Percentiles rank a stretch among this genome's conserved stretches.
Conservation (phyloP, 2,329 filamentous ascomycete genomes). For the Cyclaneusma minus region DNA sequence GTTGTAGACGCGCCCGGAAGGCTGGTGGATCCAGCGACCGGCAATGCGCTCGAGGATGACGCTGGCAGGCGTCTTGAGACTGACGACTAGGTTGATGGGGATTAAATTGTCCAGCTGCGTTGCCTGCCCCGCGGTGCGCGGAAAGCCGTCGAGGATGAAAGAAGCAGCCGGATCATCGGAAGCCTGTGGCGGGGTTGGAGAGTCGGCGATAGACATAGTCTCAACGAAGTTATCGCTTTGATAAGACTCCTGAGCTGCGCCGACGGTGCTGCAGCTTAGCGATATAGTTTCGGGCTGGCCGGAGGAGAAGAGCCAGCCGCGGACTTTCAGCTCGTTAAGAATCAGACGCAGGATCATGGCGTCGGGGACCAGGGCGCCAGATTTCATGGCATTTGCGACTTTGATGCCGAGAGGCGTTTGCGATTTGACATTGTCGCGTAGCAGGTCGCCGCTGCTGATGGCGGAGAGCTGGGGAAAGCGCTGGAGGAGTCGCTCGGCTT, state of each 20-base stretch:
- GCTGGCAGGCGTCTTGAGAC: conserved; percentile 67
- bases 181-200: conserved; percentile 25
- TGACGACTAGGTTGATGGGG: conserved; percentile 90
- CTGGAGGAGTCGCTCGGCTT: conserved; percentile 74
- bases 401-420: conserved; percentile 79
- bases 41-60: conserved; percentile 84
- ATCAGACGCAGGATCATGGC: conserved; percentile 85
- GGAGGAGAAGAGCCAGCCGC: conserved; percentile 59
- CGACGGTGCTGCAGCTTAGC: conserved; percentile 10
- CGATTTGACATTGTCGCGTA: conserved; percentile 84
- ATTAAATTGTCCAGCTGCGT: conserved; percentile 61
- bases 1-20: conserved; percentile 89
- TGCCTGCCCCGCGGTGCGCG: conserved; percentile 73
- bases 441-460: conserved; percentile 84
- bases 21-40: conserved; percentile 84
- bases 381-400: conserved; percentile 77
- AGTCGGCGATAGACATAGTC: conserved; percentile 16
- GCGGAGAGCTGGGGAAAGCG: conserved; percentile 80
- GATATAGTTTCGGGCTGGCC: conserved; percentile 21
- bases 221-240: conserved; percentile 15
- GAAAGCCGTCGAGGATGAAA: conserved; percentile 93
- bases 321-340: conserved; percentile 69
- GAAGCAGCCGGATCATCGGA: conserved; percentile 65
- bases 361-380: conserved; percentile 82
- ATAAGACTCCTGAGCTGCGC: conserved; percentile 17